phyloP scores from a whole-genome alignment of 2,329 filamentous ascomycete species.

The Helminthosporium solani region DNA sequence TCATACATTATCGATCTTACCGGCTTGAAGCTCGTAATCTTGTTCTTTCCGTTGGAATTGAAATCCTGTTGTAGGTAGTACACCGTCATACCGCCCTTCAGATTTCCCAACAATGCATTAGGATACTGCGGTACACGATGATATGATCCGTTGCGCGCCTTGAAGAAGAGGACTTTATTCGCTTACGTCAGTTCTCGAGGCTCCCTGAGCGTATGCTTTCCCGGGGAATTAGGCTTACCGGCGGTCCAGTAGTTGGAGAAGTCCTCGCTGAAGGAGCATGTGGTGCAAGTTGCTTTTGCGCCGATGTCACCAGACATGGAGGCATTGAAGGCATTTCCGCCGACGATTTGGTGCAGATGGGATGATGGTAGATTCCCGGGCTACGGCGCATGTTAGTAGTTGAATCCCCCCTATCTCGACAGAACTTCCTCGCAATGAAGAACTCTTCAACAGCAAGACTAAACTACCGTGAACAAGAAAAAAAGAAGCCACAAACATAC shows the following conservation, averaged over 20 bases:
- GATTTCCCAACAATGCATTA: constrained; percentile 25
- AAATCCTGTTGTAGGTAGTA: constrained; percentile 40
- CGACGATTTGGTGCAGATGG: constrained; percentile 14
- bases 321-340: constrained; percentile 23
- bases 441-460: too few relatives aligned
- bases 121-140: constrained; percentile 32
- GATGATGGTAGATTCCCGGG: constrained; percentile 6
- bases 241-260: constrained; percentile 9
- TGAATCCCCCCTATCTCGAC: too few relatives aligned
- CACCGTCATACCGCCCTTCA: constrained; percentile 35
- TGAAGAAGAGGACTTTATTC: constrained; percentile 31
- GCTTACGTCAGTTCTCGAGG: constrained; percentile 14
- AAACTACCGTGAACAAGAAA: too few relatives aligned
- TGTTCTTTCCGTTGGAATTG: constrained; percentile 36
- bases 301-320: constrained; percentile 17
- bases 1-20: constrained; percentile 4
- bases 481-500: not conserved
- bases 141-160: constrained; percentile 29
- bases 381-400: constrained; percentile 1
- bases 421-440: too few relatives aligned
- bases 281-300: constrained; percentile 15
- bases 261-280: constrained; percentile 29
- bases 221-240: not conserved
- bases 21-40: constrained; percentile 27
- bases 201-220: too few relatives aligned